phyloP scores from a whole-genome alignment of 2,329 filamentous ascomycete genomes.

The Colletotrichum falcatum region DNA sequence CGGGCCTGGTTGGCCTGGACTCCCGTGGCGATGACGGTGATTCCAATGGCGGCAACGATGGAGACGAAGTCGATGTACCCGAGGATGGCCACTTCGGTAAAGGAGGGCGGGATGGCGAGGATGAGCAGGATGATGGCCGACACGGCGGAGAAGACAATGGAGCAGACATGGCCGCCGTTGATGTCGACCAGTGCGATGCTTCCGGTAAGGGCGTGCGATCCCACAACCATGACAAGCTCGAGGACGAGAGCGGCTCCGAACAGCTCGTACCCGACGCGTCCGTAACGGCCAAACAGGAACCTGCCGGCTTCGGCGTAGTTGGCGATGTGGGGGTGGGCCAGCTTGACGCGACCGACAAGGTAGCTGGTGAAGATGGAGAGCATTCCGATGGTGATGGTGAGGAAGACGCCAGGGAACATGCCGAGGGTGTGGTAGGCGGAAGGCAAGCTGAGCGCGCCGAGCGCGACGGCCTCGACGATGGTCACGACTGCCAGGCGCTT shows the following conservation, averaged over 20 bases:
- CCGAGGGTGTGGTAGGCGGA: conserved; percentile 64
- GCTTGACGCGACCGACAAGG: conserved; percentile 61
- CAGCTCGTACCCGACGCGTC: conserved; percentile 70
- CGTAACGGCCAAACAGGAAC: conserved; percentile 62
- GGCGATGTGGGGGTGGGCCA: conserved; percentile 66
- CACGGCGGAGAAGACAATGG: conserved; percentile 58
- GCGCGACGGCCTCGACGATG: conserved; percentile 68
- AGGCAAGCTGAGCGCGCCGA: conserved; percentile 64
- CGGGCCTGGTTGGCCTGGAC: conserved; percentile 48
- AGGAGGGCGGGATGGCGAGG: conserved; percentile 61
- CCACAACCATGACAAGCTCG: conserved; percentile 77
- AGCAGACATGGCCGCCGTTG: conserved; percentile 65
- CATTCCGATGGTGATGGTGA: conserved; percentile 57
- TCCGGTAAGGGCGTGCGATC: conserved; percentile 78
- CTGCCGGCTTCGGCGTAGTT: conserved; percentile 78
- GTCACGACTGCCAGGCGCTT: conserved; percentile 67
- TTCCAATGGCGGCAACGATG: conserved; percentile 67
- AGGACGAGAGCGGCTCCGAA: conserved; percentile 71
- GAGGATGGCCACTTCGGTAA: conserved; percentile 62
- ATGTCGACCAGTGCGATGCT: conserved; percentile 76
- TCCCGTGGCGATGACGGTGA: conserved; percentile 49
- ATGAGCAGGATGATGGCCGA: conserved; percentile 60
- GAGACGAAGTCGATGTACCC: conserved; percentile 70
- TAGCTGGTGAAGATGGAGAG: conserved; percentile 62
- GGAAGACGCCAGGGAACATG: conserved; percentile 62